Base-by-base conservation (phyloP, 2,329 filamentous ascomycete species). In the Penicillium sp. region DNA sequence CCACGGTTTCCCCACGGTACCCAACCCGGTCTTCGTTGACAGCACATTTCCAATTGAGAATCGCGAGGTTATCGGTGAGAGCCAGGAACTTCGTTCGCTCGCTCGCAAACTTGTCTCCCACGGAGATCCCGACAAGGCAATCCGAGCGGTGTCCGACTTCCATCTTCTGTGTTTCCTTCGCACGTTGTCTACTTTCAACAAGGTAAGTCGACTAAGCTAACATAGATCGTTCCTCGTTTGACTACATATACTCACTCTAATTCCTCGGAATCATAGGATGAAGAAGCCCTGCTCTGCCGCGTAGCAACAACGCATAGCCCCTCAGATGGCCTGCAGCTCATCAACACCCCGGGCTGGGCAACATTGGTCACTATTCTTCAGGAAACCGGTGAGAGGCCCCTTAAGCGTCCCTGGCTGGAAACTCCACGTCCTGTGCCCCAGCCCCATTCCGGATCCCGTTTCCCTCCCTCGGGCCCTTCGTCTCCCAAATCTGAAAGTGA, bases 301-400 rank as follows among this genome's bases (percentile, higher is more conserved):
- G 91, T 96, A 57, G 94, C 93, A 26, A 90, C 88, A 48, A 87
- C 87, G 63, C 91, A 94, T 74, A 91, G 96, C 77, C 85, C 91
- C 61, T 87, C 90, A 64, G 91, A 96, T 70, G 90, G 89, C 64
- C 89, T 92, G 74, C 90, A 95, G 75, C 86, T 99, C 70, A 88
- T 93, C 79, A 90, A 92, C 71, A 93, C 91, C 71, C 86, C 90
- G 74, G 95, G 95, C 73, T 99, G 95, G 95, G 91, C 93, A 78
- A 98, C 92, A 63, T 85, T 99, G 74, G 86, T 94, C 80, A 90
- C 91, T 78, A 96, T 99, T 77, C 87, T 98, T 82, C 88, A 95
- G 88, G 91, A 93, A 88, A 93, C 92, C 86, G 92, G 93, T 96
- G 93, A 97, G 91, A 90, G 90, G 88, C 88, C 90, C 87, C 89